These are phyloP conservation scores for Herpetomonas samuelpessoai DNA, from an alignment of 208 protist genomes.

Conservation along the genomic window DNA sequence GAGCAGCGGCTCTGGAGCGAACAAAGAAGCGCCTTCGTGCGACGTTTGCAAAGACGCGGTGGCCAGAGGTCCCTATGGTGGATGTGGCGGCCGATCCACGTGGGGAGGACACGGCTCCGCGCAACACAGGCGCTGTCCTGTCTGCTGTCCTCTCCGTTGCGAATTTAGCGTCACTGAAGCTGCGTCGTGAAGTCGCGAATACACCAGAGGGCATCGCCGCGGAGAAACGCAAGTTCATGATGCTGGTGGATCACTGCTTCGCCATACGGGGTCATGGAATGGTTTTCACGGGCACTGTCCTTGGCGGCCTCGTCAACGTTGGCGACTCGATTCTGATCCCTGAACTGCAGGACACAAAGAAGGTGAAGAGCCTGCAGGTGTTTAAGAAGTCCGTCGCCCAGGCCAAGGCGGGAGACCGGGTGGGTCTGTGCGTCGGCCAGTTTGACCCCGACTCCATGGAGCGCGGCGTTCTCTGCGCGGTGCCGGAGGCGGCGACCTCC, in stretches of 20 bases:
- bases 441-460: conserved; percentile 90
- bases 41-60: conserved; percentile 74
- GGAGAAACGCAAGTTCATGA: conserved; percentile 68
- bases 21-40: conserved; percentile 42
- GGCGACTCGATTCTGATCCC: conserved; percentile 90
- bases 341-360: conserved; percentile 63
- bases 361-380: conserved; percentile 95
- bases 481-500: conserved; percentile 2
- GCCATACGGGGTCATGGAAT: conserved; percentile 95
- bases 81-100: conserved; percentile 64
- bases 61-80: conserved; percentile 63
- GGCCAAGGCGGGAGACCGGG: conserved; percentile 81
- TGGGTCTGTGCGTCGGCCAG: conserved; percentile 93
- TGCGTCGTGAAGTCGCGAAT: conserved; percentile 6
- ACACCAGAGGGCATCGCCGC: conserved; percentile 8
- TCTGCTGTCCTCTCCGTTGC: conserved; percentile 33
- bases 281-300: conserved; percentile 96
- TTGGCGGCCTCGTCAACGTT: conserved; percentile 75
- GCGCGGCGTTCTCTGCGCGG: conserved; percentile 77
- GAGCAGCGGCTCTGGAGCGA: conserved; percentile 35
- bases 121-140: conserved; percentile 36
- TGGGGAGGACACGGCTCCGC: conserved; percentile 8
- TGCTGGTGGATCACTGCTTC: conserved; percentile 98
- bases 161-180: conserved; percentile 20
- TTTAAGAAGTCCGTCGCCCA: conserved; percentile 87